Base-by-base conservation (phyloP, 495 filamentous ascomycete species). In the Podospora tetraspora region DNA sequence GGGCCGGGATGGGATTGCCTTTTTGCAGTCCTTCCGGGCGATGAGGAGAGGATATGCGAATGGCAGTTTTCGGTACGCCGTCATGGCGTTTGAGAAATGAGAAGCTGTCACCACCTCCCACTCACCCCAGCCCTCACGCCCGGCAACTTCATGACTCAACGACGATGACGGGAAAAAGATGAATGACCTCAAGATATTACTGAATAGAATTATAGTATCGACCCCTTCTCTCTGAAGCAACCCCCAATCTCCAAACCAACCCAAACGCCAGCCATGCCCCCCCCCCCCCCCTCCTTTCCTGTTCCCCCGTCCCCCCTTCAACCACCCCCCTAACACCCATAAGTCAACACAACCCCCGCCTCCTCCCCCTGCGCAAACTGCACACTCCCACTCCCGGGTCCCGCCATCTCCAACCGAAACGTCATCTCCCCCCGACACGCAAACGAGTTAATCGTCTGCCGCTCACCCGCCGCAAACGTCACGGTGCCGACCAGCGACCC, bases 41-140 rank as follows among this genome's bases (percentile, higher is more conserved):
- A 87, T 87, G 85, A 77, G 85, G 67, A 77, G 85, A 68, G 85
- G 85, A 1, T 87, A 86, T 67, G 80, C 84, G 13, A 85, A 87
- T 61, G 84, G 82, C 10, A 84, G 79, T 12, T 87, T 87, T 70
- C 74, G 82, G 32, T 87, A 87, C 71, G 84, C 84, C 21, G 82
- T 87, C 24, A 85, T 87, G 82, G 77, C 80, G 13, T 87, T 87
- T 67, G 75, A 79, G 72, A 87, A 86, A 57, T 64, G 13, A 43
- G 37, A 43, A 7, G 43, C 32, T 37, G 21, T 56, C 62, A n/a
- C 29, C 32, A 34, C 5, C 16, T n/a, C 3, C 43, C 19, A 52
- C 34, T 43, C 34, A 5, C 13, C 11, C 34, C 13, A 43, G 13
- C 34, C 1, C 13, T 19, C 13, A 19, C 34, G 3, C 34, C 4